These are phyloP conservation scores for Bothriochloa decipiens DNA, from an alignment of 176 grass and related monocot genomes.

Conservation along the genomic window DNA sequence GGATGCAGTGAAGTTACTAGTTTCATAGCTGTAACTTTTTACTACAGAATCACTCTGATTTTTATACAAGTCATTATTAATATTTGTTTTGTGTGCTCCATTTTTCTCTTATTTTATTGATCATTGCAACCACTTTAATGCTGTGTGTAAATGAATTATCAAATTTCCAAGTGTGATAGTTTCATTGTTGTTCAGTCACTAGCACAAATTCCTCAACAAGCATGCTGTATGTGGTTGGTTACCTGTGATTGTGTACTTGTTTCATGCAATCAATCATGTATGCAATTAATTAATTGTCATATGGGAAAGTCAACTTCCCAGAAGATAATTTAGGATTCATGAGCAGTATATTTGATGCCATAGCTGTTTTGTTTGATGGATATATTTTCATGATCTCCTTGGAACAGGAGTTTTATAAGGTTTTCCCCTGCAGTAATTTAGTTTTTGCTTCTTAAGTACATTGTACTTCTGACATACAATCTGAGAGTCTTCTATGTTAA, in stretches of 20 bases:
- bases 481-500: neutral
- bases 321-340: neutral
- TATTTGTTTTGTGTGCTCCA: neutral
- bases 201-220: neutral
- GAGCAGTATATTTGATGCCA: neutral
- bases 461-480: neutral
- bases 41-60: neutral
- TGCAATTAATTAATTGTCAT: neutral
- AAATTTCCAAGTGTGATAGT: neutral
- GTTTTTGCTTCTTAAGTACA: no score
- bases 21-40: neutral
- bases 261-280: neutral
- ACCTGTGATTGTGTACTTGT: neutral
- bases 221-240: neutral
- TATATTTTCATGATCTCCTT: neutral
- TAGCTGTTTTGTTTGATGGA: neutral
- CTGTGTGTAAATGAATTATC: neutral
- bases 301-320: neutral
- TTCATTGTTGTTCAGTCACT: neutral
- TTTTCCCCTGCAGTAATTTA: neutral
- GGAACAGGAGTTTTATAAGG: neutral
- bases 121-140: neutral
- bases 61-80: neutral
- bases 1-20: slow-evolving; percentile 16
- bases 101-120: neutral